A percentile compares a stretch with the other conserved stretches of the same genome.
Evolutionary conservation across 371 early-diverging fungal species (phyloP).

Genomic region (Chytridium lagenaria): DNA sequence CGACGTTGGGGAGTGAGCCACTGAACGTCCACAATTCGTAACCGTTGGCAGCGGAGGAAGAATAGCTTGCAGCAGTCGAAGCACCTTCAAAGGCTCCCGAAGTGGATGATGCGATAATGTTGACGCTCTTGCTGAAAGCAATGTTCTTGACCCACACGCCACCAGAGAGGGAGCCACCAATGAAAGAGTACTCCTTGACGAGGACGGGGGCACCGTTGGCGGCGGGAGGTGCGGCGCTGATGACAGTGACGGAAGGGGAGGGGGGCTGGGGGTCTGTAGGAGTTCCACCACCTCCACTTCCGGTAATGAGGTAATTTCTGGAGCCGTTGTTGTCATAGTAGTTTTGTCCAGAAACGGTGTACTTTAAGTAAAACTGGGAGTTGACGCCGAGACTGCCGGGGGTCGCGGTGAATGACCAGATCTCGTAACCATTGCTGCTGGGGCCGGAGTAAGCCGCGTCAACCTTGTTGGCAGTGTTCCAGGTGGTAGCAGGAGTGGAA

Average conservation of each 20-base stretch:
- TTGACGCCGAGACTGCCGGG: slow-evolving; percentile 35
- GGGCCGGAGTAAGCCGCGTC: slow-evolving; percentile 5
- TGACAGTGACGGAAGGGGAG: neutral
- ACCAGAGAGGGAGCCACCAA: slow-evolving; percentile 10
- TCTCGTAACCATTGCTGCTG: slow-evolving; percentile 17
- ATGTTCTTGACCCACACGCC: slow-evolving; percentile 48
- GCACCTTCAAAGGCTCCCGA: slow-evolving; percentile 43
- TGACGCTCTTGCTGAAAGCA: slow-evolving; percentile 49
- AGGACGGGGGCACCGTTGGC: neutral
- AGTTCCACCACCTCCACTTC: neutral
- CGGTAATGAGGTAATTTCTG: slow-evolving; percentile 37
- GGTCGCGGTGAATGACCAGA: slow-evolving; percentile 49
- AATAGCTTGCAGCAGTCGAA: neutral
- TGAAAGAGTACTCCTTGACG: slow-evolving; percentile 11
- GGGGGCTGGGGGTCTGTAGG: neutral
- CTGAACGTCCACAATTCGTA: slow-evolving; percentile 48
- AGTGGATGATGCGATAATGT: slow-evolving; percentile 44
- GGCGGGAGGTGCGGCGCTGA: neutral
- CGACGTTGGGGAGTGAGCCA: slow-evolving; percentile 35
- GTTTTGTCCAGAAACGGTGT: slow-evolving; percentile 44
- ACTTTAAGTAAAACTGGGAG: slow-evolving; percentile 53
- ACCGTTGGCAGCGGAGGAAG: slow-evolving; percentile 3
- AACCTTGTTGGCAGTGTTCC: slow-evolving; percentile 32
- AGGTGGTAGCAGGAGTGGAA: slow-evolving; percentile 31
- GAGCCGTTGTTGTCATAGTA: slow-evolving; percentile 55